phyloP scores from a whole-genome alignment of 2,329 filamentous ascomycete species.

The Diaporthe citriasiana region DNA sequence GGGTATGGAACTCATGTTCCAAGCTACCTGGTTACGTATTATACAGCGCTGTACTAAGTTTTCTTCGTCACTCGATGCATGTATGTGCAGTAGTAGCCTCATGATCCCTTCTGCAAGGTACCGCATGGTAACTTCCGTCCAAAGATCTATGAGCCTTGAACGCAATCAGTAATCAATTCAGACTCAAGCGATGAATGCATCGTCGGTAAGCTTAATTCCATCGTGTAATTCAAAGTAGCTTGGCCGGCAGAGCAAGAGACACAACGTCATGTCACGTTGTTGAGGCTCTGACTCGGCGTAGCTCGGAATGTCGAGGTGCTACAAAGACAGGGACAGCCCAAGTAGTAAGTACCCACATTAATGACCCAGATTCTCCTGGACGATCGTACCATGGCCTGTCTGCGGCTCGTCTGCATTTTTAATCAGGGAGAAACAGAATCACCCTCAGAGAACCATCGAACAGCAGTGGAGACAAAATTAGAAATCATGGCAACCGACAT shows the following conservation, averaged over 20 bases:
- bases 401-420: constrained; percentile 20
- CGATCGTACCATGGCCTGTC: constrained; percentile 17
- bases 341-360: not conserved
- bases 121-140: too few relatives aligned
- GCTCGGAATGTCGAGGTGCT: constrained; percentile 25
- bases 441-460: not conserved
- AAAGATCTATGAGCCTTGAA: not conserved
- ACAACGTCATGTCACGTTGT: constrained; percentile 18
- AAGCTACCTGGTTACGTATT: not conserved
- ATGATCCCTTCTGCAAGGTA: not conserved
- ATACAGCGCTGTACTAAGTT: not conserved
- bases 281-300: constrained; percentile 24
- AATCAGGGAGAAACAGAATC: constrained; percentile 27
- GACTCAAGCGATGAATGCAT: not conserved
- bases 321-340: constrained; percentile 20
- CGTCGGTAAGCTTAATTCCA: too few relatives aligned
- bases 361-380: constrained; percentile 11
- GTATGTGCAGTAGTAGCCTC: not conserved
- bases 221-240: not conserved
- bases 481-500: constrained; percentile 21
- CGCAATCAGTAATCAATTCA: too few relatives aligned
- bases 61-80: not conserved
- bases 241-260: not conserved
- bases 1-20: not conserved
- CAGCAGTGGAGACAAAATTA: not conserved